Base-by-base conservation (phyloP, 768 basidiomycete species). In the Leccinum olivaceopallidum region DNA sequence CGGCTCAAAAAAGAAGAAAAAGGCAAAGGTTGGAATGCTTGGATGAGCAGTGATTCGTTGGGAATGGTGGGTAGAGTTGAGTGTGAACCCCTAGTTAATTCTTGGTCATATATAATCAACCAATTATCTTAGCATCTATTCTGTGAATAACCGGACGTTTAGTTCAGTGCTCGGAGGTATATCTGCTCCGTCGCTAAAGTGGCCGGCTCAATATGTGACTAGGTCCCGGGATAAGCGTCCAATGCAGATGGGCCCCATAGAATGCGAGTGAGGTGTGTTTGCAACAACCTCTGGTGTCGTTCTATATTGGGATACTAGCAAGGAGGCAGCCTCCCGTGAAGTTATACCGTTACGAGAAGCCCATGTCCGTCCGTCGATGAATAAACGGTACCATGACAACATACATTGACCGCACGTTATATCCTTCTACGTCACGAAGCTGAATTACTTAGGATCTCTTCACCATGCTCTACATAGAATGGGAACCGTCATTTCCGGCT, bases 1-100 rank as follows among this genome's bases (percentile, higher is more conserved):
- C 62, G 77, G 55, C 56, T 78, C 81, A 42, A 90, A 89, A 76
- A 94, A 92, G 82, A 95, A 94, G 79, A 92, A 92, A 76, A 93
- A 91, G 75, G 63, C 79, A 56, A 92, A 92, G 75, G 78, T 74
- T 55, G 75, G 78, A 51, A 73, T 91, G 60, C 86, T 92, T 54
- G 90, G 89, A 67, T 90, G 71, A 83, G 76, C 18, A n/a, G 10
- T 26, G 12, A 55, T n/a, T 34, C 34, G 34, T 37, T 39, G 39
- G 24, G 30, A 10, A 22, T 12, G n/a, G n/a, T 49, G 34, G 10
- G 55, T 53, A 59, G 61, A 62, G 53, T 57, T n/a, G 28, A 54
- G 44, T 58, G 54, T 71, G 59, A 64, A 64, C 64, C 60, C 61
- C 53, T 32, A 28, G 55, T 64, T 30, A 32, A 57, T 6, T 22